Evolutionary conservation across 179 eudicot species (phyloP), one percentile per base, ranked within the genome.

Genomic region (Camellia oleifera): DNA sequence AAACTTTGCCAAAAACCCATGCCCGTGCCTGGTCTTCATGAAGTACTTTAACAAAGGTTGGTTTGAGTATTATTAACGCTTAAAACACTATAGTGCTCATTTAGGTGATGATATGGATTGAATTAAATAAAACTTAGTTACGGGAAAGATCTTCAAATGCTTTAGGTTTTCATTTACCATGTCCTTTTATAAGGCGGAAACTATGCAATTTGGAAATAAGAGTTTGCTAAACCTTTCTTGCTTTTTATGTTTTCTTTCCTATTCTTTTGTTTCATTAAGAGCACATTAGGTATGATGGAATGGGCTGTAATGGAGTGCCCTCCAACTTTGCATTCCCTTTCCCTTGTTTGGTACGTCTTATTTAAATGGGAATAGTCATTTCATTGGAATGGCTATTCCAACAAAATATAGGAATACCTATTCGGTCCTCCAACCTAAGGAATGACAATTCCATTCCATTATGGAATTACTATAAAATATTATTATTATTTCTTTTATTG

Each of bases 61-160:
- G 44, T 72, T 18, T 1, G 8, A 48, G 60, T n/a, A 45, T 2
- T n/a, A n/a, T 56, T 42, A 9, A 62, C 64, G 40, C 50, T 42
- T 10, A 5, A 2, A 26, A 68, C 11, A 54, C 65, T n/a, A 32
- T 10, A 32, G 15, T 53, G 53, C 74, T 69, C 50, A 9, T 40
- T 75, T 63, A 61, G 69, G 56, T 45, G 53, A 40, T 75, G 64
- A 10, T 26, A 73, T 32, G 18, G 13, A 15, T 48, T 77, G 79
- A 26, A 11, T 17, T 50, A 23, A 61, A 61, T 18, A 12, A 32
- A 44, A 58, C 23, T n/a, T 61, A 20, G n/a, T 53, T 77, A n/a
- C 52, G 11, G 18, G 65, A 42, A 50, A 40, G 32, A 52, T 7
- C 61, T 23, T 67, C 15, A 52, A 54, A n/a, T 77, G 64, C 52